Evolutionary conservation across 805 yeast species (phyloP), one percentile per base, ranked within the genome.

Genomic region (Ogataea nonfermentans): DNA sequence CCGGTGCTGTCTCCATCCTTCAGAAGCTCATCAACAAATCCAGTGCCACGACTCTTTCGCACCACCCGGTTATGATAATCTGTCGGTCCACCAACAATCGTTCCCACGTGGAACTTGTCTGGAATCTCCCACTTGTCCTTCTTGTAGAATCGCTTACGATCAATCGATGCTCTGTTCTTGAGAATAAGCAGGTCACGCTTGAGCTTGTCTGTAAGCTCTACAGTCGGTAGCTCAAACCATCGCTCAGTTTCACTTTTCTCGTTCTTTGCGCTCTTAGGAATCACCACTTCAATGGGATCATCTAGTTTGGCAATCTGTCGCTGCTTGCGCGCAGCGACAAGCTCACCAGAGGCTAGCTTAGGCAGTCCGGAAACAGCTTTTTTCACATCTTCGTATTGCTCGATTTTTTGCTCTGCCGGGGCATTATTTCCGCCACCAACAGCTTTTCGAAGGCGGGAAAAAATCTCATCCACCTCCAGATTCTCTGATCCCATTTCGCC

Each of bases 71-170:
- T 76, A 65, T 71, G 86, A 61, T 73, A 87, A 58, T 91, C 97
- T 2, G 86, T 72, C 48, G 81, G 79, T 29, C 89, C 91, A 52
- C 84, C 93, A 17, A 90, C 63, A 25, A 93, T 76, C 0, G 96
- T 89, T 11, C 99, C 99, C 52, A 85, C 76, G 43, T 91, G 93
- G 60, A 93, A 89, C 49, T 71, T 78, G 32, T 59, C 63, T 3
- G 65, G 54, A 3, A 46, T 36, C 30, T 54, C 84, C 86, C 32
- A 95, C 73, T 71, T 79, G 43, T 84, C 93, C 60, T 86, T 87
- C 64, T 86, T 88, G 65, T 93, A 93, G 64, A 88, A 96, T 53
- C 97, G 76, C 65, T 93, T 93, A 6, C 97, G 98, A 59, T 93
- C 98, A 46, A 93, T 71, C 8, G 89, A 96, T 40, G 84, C 83